A percentile compares a stretch with the other conserved stretches of the same genome.
Conservation (phyloP, 495 filamentous ascomycete species). For the Tuber umbilicatum region DNA sequence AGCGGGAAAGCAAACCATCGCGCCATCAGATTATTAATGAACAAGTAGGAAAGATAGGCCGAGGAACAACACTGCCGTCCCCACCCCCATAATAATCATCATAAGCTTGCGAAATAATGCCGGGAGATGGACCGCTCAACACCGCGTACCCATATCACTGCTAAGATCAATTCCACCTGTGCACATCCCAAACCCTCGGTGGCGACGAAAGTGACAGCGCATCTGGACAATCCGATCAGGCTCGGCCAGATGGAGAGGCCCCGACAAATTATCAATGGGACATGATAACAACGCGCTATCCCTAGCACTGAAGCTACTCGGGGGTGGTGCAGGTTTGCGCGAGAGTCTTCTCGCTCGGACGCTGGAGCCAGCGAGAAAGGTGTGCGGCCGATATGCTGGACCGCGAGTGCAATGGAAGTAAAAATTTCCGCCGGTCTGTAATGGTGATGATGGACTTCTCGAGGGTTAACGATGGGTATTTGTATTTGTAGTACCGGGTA, state of each 20-base stretch:
- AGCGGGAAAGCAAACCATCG: conserved; percentile 56
- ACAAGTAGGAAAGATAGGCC: conserved; percentile 80
- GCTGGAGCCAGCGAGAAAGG: conserved; percentile 27
- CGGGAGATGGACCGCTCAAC: conserved; percentile 5
- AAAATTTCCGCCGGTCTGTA: background rate
- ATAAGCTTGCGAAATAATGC: conserved; percentile 11
- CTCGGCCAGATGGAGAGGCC: conserved; percentile 46
- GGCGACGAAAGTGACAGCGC: conserved; percentile 26
- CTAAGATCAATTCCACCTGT: conserved; percentile 61
- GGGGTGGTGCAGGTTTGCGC: conserved; percentile 49
- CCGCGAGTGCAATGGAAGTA: background rate
- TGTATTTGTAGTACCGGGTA: too few species aligned
- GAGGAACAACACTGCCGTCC: conserved; percentile 64
- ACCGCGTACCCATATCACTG: conserved; percentile 70
- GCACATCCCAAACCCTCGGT: conserved; percentile 28
- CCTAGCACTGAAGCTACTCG: conserved; percentile 61
- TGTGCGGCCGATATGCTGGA: conserved; percentile 2
- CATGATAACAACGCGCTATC: conserved; percentile 56
- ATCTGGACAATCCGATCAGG: conserved; percentile 36
- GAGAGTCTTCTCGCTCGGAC: conserved; percentile 30
- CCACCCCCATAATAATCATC: conserved; percentile 1
- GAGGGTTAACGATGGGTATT: background rate
- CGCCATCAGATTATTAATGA: conserved; percentile 88
- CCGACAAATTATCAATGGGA: conserved; percentile 57
- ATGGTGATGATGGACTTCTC: background rate